Conservation (phyloP, 116 monocot species). For the Phalaenopsis hybrid region DNA sequence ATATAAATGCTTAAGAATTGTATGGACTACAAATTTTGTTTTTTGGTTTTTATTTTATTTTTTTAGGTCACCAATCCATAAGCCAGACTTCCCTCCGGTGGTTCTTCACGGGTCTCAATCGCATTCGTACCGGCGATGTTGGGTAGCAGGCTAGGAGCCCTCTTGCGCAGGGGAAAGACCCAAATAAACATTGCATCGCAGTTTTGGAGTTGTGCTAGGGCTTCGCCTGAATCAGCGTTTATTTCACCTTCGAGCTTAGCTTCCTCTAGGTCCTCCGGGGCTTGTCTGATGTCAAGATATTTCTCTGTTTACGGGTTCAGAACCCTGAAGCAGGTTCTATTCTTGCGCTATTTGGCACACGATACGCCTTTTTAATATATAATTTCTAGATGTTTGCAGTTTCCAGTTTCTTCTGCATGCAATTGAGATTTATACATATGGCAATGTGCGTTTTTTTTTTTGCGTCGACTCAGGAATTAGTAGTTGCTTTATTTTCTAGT, state of each 20-base stretch:
- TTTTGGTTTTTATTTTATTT: too few species aligned
- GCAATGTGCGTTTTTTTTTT: neutral
- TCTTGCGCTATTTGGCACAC: neutral
- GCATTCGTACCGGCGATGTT: slow-evolving; percentile 5
- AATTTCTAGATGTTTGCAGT: neutral
- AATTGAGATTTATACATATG: too few species aligned
- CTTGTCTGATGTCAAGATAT: slow-evolving; percentile 19
- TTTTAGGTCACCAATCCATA: too few species aligned
- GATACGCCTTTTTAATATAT: neutral
- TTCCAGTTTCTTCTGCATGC: neutral
- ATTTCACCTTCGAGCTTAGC: slow-evolving; percentile 15
- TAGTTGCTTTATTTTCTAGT: neutral
- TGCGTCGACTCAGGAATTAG: neutral
- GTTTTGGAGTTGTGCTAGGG: slow-evolving; percentile 19
- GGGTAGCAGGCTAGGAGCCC: slow-evolving; percentile 34
- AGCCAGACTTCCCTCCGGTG: neutral
- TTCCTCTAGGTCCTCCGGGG: slow-evolving; percentile 3
- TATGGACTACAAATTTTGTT: too few species aligned
- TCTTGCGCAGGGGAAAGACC: slow-evolving; percentile 30
- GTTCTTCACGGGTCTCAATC: neutral
- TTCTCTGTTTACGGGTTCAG: slow-evolving; percentile 27
- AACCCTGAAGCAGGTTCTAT: slow-evolving; percentile 30
- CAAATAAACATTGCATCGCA: slow-evolving; percentile 20
- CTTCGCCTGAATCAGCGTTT: slow-evolving; percentile 13
- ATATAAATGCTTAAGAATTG: too few species aligned